Base-by-base conservation (phyloP, 257 asterid genomes). In the Nicotiana undulata region DNA sequence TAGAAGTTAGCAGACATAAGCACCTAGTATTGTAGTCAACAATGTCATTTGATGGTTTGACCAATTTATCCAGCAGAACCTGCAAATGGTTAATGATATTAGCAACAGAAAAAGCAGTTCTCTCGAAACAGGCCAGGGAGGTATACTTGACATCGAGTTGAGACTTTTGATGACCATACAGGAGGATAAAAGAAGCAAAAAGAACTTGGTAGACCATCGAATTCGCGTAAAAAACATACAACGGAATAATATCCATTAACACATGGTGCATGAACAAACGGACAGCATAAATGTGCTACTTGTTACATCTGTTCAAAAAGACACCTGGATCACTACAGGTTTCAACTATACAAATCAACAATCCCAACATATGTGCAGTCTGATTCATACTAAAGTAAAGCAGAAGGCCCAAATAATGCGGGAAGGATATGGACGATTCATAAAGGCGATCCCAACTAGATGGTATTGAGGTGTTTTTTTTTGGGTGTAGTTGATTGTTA, bases 11-110 rank as follows among this genome's bases (percentile, higher is more conserved):
- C 20, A 75, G 44, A 53, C 61, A 70, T 78, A 77, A 75, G 80
- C 91, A 95, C 99, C 97, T 91, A 77, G 99, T 95, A 84, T 95
- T 95, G 88, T 95, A 93, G 85, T 95, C 99, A 80, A 92, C 89
- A 81, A 93, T 92, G 53, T 94, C 87, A 87, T 96, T 96, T 60
- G 90, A 75, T 64, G 99, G 98, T 87, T 93, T 95, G 68, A 95
- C 98, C 86, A 95, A 88, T 89, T 92, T 92, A 88, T 96, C 98
- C 86, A 96, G 80, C 86, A 96, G 83, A 85, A 96, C 97, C 98
- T 93, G 96, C 89, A 86, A 81, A 61, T 58, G 81, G 18, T 59
- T 29, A 22, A 74, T 80, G 72, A 72, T 81, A 76, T 87, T 85
- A 89, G 86, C 26, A 78, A 52, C 51, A 44, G 53, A 78, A 79